These are phyloP conservation scores for Fusarium sp. DNA, from an alignment of 2,329 filamentous ascomycete species.

Conservation along the genomic window DNA sequence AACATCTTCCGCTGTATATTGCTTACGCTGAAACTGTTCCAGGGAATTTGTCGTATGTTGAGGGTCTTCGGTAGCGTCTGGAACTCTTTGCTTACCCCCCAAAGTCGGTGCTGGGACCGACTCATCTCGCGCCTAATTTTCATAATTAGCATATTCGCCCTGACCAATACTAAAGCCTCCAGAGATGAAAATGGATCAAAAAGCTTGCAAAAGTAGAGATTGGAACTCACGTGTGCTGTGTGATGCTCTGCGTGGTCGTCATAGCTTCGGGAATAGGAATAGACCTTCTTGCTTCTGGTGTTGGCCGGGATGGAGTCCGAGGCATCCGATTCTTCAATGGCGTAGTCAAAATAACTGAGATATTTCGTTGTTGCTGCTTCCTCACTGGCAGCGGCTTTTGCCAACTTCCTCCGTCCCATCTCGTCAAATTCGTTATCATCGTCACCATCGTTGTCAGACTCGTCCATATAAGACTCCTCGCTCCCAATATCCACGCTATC, in stretches of 20 bases:
- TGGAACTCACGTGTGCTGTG: neutral
- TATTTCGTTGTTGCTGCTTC: too few relatives aligned
- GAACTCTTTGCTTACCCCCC: accelerated
- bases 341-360: neutral
- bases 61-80: neutral
- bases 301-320: neutral
- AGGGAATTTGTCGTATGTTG: neutral
- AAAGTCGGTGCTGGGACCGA: neutral
- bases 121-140: neutral
- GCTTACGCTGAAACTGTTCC: too few relatives aligned
- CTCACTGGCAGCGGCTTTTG: too few relatives aligned
- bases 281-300: neutral
- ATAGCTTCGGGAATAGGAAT: too few relatives aligned
- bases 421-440: neutral
- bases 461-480: neutral
- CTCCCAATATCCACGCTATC: neutral
- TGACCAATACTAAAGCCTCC: neutral
- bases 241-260: too few relatives aligned
- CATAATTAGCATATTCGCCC: neutral
- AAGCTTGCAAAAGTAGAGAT: neutral
- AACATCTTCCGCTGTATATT: neutral
- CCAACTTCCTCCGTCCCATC: too few relatives aligned
- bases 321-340: neutral
- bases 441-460: neutral
- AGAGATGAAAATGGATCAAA: neutral